phyloP scores from a whole-genome alignment of 176 grass and related monocot species.

The Musa beccarii region DNA sequence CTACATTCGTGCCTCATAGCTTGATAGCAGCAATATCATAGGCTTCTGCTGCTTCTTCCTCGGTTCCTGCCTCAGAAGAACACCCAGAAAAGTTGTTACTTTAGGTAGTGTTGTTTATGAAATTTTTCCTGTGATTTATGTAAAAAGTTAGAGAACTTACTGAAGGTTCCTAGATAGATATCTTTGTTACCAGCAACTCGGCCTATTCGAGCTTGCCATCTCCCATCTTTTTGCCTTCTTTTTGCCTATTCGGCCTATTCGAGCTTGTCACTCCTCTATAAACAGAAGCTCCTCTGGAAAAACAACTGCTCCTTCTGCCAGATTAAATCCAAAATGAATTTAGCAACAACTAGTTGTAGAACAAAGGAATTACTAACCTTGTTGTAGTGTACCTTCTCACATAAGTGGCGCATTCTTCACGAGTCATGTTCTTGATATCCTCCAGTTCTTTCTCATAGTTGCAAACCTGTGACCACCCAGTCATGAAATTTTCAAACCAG shows the following conservation, averaged over 20 bases:
- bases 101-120: background rate
- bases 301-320: constrained; percentile 78
- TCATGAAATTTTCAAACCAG: background rate
- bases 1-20: constrained; percentile 68
- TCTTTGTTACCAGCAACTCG: constrained; percentile 72
- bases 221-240: constrained; percentile 87
- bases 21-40: constrained; percentile 85
- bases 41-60: constrained; percentile 90
- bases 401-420: constrained; percentile 72
- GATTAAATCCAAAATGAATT: background rate
- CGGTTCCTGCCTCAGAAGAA: constrained; percentile 37
- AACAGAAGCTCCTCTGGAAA: constrained; percentile 83
- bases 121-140: background rate
- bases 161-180: constrained; percentile 90
- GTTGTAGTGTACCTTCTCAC: constrained; percentile 57
- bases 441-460: constrained; percentile 60
- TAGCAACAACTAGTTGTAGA: background rate
- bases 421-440: constrained; percentile 46
- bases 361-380: background rate
- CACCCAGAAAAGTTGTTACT: background rate
- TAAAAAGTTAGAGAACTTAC: constrained; percentile 26
- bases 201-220: constrained; percentile 90
- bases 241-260: constrained; percentile 79
- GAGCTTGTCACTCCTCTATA: constrained; percentile 94
- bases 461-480: constrained; percentile 33